Base-by-base conservation (phyloP, 345 rosid species). In the Populus pruinosa region DNA sequence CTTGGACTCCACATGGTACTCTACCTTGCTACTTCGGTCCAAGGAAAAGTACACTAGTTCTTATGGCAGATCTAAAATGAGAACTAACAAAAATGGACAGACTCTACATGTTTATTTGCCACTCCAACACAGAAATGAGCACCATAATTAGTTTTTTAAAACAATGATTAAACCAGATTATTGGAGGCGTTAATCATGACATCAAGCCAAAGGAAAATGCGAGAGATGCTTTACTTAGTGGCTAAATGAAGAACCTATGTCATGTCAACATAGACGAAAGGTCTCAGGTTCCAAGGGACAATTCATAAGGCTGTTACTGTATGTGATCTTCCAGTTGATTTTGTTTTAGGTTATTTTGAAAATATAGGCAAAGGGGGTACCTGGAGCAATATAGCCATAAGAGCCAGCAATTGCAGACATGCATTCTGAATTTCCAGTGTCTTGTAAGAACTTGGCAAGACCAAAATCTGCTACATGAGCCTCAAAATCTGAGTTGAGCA, bases 381-480 rank as follows among this genome's bases (percentile, higher is more conserved):
- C 92, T 25, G 96, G 96, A 68, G 96, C 92, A 66, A 91, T 91
- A 82, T 91, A 90, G 81, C 96, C 96, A 66, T 91, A 91, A 73
- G 92, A 88, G 2, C 96, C 92, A 0, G 96, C 93, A 29, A 91
- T 87, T 8, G 90, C 93, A 0, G 96, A 91, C 96, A 91, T 91
- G 76, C 93, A 89, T 82, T 90, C 87, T 8, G 93, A 87, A 9
- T 85, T 83, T 7, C 90, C 93, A 0, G 88, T 81, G 25, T 88
- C 89, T 13, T 71, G 71, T 71, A 91, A 61, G 87, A 91, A 91
- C 75, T 91, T 91, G 56, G 96, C 93, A 2, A 91, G 86, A 13
- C 96, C 96, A 8, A 91, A 91, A 68, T 91, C 93, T 0, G 96
- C 96, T 1, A 90, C 89, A 8, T 91, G 96, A 18, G 96, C 96